Base-by-base conservation (phyloP, 2,329 filamentous ascomycete genomes). In the Dactylella cylindrospora region DNA sequence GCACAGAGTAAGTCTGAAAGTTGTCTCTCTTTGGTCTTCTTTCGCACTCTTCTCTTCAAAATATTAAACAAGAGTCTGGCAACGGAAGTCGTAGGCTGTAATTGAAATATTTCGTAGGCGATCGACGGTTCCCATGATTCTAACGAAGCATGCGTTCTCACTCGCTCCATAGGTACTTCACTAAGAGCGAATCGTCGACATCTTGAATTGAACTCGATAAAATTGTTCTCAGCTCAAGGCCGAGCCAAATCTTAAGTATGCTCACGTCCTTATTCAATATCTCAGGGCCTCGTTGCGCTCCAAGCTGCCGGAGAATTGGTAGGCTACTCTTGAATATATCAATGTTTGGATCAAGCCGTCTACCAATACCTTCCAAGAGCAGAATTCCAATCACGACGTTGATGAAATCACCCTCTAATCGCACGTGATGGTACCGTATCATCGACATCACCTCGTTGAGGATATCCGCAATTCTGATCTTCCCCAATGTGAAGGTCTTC, bases 361-460 rank as follows among this genome's bases (percentile, higher is more conserved):
- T 81, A 0, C 93, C 93, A 69, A 97, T 98, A 5, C 93, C 93
- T 72, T 98, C 93, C 1, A 98, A 78, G 1, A 98, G 78, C 26
- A 98, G 76, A 47, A 97, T 96, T 60, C 89, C 95, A 57, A 98
- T 85, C 23, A 98, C 91, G 3, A 98, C 93, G 70, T 98, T 98
- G 71, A 98, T 90, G 71, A 97, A 98, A 72, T 98, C 93, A 6
- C 93, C 93, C 73, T 98, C 93, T 44, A 98, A 80, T 6, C 93
- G 81, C 3, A 98, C 93, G 71, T 98, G 93, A 72, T 98, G 93
- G 7, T 78, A 77, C 51, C 93, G 83, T 23, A 98, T 93, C 90
- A 98, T 96, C 59, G 80, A 80, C 36, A 98, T 77, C 0, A 97
- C 93, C 68, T 94, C 82, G 70, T 93, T 90, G 23, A 98, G 74